phyloP scores from a whole-genome alignment of 768 basidiomycete genomes.

The Sutorius australiensis region DNA sequence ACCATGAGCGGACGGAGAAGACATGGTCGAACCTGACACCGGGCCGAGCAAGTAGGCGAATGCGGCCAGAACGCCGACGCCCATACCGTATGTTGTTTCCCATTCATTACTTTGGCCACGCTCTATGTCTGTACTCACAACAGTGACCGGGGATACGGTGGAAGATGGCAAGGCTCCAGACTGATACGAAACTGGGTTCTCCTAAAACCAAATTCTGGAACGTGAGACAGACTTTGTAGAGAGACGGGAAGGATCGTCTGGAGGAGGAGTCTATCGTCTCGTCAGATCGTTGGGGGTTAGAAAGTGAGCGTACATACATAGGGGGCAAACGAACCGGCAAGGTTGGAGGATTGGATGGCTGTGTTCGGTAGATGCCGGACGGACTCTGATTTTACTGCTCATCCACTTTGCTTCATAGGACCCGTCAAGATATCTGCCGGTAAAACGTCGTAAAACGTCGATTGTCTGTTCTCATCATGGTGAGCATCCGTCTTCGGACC shows the following conservation, averaged over 20 bases:
- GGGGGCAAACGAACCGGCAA: constrained; percentile 52
- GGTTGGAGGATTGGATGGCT: constrained; percentile 23
- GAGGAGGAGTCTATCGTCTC: constrained; percentile 48
- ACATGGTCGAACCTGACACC: constrained; percentile 53
- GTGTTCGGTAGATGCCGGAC: constrained; percentile 44
- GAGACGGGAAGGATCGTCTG: constrained; percentile 45
- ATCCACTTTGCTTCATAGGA: constrained; percentile 7
- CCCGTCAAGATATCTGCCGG: constrained; percentile 29
- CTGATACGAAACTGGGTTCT: constrained; percentile 55
- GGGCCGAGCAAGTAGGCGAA: constrained; percentile 67
- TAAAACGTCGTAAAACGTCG: constrained; percentile 20
- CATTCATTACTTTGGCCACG: constrained; percentile 51
- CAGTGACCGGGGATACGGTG: constrained; percentile 37
- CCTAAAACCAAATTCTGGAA: constrained; percentile 52
- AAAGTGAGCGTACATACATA: constrained; percentile 48
- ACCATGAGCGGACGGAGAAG: not conserved
- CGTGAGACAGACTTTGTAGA: constrained; percentile 19
- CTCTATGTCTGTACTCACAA: constrained; percentile 36
- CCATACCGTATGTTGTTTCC: constrained; percentile 66
- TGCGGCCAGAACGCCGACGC: constrained; percentile 65
- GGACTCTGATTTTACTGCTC: constrained; percentile 25
- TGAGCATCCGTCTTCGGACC: constrained; percentile 26
- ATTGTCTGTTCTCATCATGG: constrained; percentile 32
- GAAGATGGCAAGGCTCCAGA: constrained; percentile 64
- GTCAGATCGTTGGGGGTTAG: not conserved